Conservation (phyloP, 2,329 filamentous ascomycete genomes). For the Curvularia lunata region DNA sequence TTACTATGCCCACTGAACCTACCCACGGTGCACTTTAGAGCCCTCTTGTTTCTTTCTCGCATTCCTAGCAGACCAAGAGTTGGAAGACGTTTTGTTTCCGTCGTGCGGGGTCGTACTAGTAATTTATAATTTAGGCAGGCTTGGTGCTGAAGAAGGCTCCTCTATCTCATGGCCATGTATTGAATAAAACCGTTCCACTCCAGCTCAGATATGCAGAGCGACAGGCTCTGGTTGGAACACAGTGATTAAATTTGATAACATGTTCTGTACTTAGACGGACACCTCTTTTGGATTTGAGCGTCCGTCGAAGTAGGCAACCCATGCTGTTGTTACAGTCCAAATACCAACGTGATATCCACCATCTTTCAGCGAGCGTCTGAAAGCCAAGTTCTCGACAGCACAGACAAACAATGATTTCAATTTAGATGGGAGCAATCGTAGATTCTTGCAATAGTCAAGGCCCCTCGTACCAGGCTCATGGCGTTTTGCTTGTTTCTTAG, state of each 20-base stretch:
- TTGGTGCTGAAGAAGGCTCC: no score
- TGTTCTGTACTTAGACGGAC: not conserved
- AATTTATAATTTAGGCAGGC: no score
- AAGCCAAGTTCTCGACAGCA: not conserved
- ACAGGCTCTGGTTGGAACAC: not conserved
- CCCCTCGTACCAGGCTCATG: slow-evolving; percentile 5
- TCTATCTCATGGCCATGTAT: not conserved
- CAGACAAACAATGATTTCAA: not conserved
- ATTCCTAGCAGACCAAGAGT: no score
- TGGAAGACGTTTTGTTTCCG: no score
- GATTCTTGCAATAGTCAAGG: slow-evolving; percentile 3
- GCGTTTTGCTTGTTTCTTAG: slow-evolving; percentile 7
- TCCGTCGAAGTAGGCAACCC: not conserved
- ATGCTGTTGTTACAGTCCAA: not conserved
- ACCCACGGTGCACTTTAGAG: no score
- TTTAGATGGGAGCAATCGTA: not conserved
- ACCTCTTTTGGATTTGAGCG: not conserved
- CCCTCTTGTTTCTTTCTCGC: no score
- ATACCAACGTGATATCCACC: not conserved
- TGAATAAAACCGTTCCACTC: not conserved
- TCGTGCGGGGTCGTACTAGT: no score
- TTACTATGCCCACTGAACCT: no score
- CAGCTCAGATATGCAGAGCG: not conserved
- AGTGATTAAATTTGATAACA: not conserved
- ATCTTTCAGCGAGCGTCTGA: not conserved